phyloP scores from a whole-genome alignment of 768 basidiomycete species.

The Termitomyces bulborhizus region DNA sequence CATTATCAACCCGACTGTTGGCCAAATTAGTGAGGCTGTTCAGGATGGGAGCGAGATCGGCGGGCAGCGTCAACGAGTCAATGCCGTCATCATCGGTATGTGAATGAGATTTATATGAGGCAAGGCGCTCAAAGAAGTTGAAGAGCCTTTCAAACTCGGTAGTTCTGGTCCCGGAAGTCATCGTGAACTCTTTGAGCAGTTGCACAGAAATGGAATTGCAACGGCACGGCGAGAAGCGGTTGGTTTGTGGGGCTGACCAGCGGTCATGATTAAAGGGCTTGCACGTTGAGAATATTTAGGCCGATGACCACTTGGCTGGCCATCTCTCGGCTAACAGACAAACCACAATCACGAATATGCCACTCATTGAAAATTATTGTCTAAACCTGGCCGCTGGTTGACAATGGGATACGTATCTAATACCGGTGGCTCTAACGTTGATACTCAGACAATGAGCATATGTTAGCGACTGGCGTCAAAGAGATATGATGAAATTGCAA shows the following conservation, averaged over 20 bases:
- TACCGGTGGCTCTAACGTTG: too few relatives aligned
- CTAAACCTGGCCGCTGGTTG: neutral
- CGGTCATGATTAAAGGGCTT: neutral
- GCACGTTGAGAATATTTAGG: neutral
- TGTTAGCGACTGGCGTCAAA: too few relatives aligned
- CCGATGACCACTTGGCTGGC: neutral
- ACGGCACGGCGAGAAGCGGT: too few relatives aligned
- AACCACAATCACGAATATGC: neutral
- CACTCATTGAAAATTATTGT: neutral
- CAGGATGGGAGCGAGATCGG: constrained; percentile 31
- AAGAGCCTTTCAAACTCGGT: constrained; percentile 51
- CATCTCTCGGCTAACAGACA: neutral
- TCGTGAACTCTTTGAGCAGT: constrained; percentile 6
- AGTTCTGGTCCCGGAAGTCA: constrained; percentile 29
- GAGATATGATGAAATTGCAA: too few relatives aligned
- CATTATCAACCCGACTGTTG: constrained; percentile 9
- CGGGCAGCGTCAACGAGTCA: constrained; percentile 20
- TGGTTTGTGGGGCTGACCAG: neutral
- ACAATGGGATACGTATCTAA: neutral
- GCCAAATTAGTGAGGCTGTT: constrained; percentile 24
- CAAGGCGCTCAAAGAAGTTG: constrained; percentile 46
- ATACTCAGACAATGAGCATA: too few relatives aligned
- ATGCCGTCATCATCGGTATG: constrained; percentile 20
- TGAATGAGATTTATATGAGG: constrained; percentile 32
- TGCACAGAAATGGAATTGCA: neutral